phyloP scores from a whole-genome alignment of 768 basidiomycete species.

The Auriscalpium vulgare region DNA sequence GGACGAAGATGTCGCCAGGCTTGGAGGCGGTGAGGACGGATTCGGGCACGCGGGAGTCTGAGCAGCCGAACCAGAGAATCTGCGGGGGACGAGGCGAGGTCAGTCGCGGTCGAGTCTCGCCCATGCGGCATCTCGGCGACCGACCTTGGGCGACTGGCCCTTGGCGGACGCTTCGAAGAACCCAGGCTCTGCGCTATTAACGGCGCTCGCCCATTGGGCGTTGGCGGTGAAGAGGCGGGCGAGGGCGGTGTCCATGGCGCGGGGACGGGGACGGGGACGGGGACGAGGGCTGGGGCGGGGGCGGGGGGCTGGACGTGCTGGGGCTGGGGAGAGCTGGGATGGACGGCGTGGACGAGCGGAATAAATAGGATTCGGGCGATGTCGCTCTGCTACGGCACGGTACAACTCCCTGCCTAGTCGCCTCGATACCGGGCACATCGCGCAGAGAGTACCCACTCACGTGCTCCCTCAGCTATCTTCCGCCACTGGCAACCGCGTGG shows the following conservation, averaged over 20 bases:
- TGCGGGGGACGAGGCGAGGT: slow-evolving; percentile 20
- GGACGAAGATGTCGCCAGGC: slow-evolving; percentile 79
- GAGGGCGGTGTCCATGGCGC: slow-evolving; percentile 16
- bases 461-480: too few relatives aligned
- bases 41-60: slow-evolving; percentile 83
- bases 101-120: neutral
- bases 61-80: slow-evolving; percentile 76
- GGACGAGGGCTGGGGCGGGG: too few relatives aligned
- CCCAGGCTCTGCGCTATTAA: slow-evolving; percentile 43
- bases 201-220: slow-evolving; percentile 59
- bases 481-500: too few relatives aligned
- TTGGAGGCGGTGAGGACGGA: slow-evolving; percentile 56
- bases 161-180: slow-evolving; percentile 57
- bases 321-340: too few relatives aligned
- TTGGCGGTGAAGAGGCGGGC: slow-evolving; percentile 42
- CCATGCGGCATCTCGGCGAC: slow-evolving; percentile 9
- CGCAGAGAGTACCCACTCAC: too few relatives aligned
- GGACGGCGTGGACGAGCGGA: too few relatives aligned
- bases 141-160: slow-evolving; percentile 63
- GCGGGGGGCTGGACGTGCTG: too few relatives aligned
- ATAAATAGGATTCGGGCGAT: too few relatives aligned
- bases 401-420: too few relatives aligned
- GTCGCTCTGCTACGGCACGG: too few relatives aligned
- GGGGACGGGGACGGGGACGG: too few relatives aligned
- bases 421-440: too few relatives aligned